A percentile compares a stretch with the other conserved stretches of the same genome.
Evolutionary conservation across 1,284 basidiomycete genomes (phyloP).

Genomic region (Sanghuangporus weigelae): DNA sequence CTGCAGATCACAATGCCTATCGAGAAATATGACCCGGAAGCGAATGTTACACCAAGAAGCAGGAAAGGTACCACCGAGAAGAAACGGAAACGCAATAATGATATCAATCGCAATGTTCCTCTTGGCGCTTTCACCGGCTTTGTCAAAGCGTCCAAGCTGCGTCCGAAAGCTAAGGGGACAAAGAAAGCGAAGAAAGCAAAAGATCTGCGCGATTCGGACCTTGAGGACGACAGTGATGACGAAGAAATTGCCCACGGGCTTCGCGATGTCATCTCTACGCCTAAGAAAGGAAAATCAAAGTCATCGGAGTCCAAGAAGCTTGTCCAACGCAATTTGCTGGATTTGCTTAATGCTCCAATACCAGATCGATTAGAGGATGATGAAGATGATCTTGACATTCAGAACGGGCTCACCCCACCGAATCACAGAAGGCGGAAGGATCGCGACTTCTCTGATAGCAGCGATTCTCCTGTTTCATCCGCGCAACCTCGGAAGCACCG

Average conservation of each 20-base stretch:
- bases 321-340: constrained; percentile 13
- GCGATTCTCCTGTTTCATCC: not conserved
- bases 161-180: constrained; percentile 39
- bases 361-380: constrained; percentile 42
- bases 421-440: not conserved
- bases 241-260: constrained; percentile 52
- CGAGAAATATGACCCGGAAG: constrained; percentile 49
- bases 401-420: constrained; percentile 26
- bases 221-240: constrained; percentile 58
- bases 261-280: constrained; percentile 31
- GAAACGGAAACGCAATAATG: constrained; percentile 70
- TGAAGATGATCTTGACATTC: constrained; percentile 50
- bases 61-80: constrained; percentile 31
- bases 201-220: constrained; percentile 32
- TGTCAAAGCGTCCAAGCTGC: constrained; percentile 54
- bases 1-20: constrained; percentile 82
- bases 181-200: constrained; percentile 29
- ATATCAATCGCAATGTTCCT: constrained; percentile 62
- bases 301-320: constrained; percentile 31
- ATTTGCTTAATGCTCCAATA: constrained; percentile 3
- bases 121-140: constrained; percentile 57
- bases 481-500: not conserved
- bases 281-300: constrained; percentile 23
- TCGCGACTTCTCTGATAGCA: not conserved
- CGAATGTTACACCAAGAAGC: constrained; percentile 22